Base-by-base conservation (phyloP, 345 rosid species). In the Combretum micranthum region DNA sequence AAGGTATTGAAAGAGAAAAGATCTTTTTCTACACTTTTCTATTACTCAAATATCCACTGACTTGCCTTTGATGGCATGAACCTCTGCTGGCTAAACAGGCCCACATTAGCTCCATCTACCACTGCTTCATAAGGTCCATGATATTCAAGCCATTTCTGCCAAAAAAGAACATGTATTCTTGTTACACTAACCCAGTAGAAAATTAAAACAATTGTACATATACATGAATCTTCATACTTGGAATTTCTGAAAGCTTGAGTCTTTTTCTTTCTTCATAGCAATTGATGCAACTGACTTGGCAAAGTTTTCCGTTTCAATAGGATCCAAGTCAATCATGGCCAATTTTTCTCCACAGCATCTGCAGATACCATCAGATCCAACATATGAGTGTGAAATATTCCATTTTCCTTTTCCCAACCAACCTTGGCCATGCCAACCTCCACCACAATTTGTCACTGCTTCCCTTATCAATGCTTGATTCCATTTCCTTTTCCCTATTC, bases 41-140 rank as follows among this genome's bases (percentile, higher is more conserved):
- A 61, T 44, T 42, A 67, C 56, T 50, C 56, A 39, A 57, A 25
- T 15, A 37, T 53, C 53, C 12, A 42, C 42, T 39, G 20, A 44
- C 61, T 57, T 67, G 74, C 91, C 83, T 81, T 85, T 18, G 79
- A 55, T 22, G 86, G 84, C 53, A 55, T 37, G 69, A 85, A 85
- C 42, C 69, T 76, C 26, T 48, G 69, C 70, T 82, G 76, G 65
- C 67, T 67, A 42, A 62, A 73, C 57, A 80, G 82, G 60, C 85
- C 93, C 12, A 75, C 77, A 73, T 85, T 85, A 18, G 93, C 88
- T 50, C 74, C 93, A 62, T 85, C 88, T 14, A 78, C 57, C 59
- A 85, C 86, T 15, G 86, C 93, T 73, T 83, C 86, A 61, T 75
- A 85, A 20, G 88, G 88, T 55, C 93, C 93, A 61, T 77, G 70